A percentile compares a stretch with the other conserved stretches of the same genome.
These are phyloP conservation scores for Puccinia novopanici DNA, from an alignment of 1,284 basidiomycete genomes.

Conservation along the genomic window DNA sequence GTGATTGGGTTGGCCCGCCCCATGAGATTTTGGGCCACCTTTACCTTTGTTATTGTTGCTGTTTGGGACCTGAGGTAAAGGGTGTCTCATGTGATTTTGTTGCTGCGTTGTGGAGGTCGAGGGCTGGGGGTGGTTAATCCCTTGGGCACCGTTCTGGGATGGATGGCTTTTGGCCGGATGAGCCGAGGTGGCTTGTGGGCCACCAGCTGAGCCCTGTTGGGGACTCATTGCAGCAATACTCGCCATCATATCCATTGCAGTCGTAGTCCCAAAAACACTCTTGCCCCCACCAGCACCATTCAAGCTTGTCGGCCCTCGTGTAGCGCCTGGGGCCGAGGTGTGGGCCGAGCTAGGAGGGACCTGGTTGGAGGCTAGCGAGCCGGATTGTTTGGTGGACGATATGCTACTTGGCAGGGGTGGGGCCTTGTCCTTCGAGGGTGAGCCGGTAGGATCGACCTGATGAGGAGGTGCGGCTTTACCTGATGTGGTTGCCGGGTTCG, in stretches of 20 bases:
- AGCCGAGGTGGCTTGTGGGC: neutral
- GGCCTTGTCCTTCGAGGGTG: neutral
- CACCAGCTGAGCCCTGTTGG: neutral
- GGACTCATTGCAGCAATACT: slow-evolving; percentile 26
- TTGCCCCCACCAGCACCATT: neutral
- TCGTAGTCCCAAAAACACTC: slow-evolving; percentile 28
- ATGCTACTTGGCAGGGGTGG: neutral
- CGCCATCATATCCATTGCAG: slow-evolving; percentile 42
- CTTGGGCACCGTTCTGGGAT: neutral
- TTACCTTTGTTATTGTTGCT: slow-evolving; percentile 18
- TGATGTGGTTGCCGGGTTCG: neutral
- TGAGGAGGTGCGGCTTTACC: slow-evolving; percentile 13
- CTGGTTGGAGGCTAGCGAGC: neutral
- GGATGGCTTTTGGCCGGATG: neutral
- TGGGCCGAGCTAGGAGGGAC: slow-evolving; percentile 4
- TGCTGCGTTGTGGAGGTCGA: slow-evolving; percentile 1
- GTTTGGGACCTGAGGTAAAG: slow-evolving; percentile 35
- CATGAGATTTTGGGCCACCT: neutral
- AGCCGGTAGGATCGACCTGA: neutral
- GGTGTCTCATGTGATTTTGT: slow-evolving; percentile 28
- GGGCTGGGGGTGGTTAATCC: neutral
- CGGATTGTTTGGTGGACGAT: slow-evolving; percentile 13
- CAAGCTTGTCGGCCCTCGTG: neutral
- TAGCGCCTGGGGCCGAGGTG: neutral
- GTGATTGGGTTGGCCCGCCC: neutral